Base-by-base conservation (phyloP, 768 basidiomycete genomes). In the Dioszegia crocea region DNA sequence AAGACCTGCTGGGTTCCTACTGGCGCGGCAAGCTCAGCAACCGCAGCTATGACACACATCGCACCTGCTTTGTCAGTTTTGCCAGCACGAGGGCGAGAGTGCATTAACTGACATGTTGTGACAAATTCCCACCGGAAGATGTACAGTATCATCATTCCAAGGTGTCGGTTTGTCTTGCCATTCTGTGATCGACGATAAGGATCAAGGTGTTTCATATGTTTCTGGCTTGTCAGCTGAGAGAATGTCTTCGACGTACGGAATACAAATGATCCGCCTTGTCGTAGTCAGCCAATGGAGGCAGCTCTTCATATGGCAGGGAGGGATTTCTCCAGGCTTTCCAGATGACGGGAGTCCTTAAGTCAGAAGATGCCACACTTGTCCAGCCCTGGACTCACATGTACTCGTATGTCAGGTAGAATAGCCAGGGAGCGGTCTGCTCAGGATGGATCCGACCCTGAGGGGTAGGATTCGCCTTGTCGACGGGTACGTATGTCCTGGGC, bases 401-500 rank as follows among this genome's bases (percentile, higher is more conserved):
- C n/a, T 77, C 73, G 67, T 80, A 86, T 3, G 79, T 66, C 17
- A 81, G 36, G 58, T 79, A 67, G 5, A 79, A 81, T 33, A 83
- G 68, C 51, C 78, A 63, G 2, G 82, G 81, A 0, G 82, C 80
- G 8, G 81, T 83, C 64, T 84, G 82, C 60, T 84, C 83, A 0
- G 80, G 79, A 55, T 79, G 79, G 4, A 63, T 64, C 31, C 61
- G 51, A 10, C 56, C 60, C 21, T 55, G 43, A 3, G 59, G 54
- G 2, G 65, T 62, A 9, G 76, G 76, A 47, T 74, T 60, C 1
- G 27, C 21, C 5, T 83, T 81, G 63, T 87, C 82, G 24, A 83
- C 77, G 4, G 86, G 85, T 2, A 81, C 71, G 70, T 87, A 87
- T 45, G 78, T 78, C 16, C 84, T 77, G 4, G 86, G 86, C 40